Base-by-base conservation (phyloP, 345 rosid genomes). In the Eutrema japonicum region DNA sequence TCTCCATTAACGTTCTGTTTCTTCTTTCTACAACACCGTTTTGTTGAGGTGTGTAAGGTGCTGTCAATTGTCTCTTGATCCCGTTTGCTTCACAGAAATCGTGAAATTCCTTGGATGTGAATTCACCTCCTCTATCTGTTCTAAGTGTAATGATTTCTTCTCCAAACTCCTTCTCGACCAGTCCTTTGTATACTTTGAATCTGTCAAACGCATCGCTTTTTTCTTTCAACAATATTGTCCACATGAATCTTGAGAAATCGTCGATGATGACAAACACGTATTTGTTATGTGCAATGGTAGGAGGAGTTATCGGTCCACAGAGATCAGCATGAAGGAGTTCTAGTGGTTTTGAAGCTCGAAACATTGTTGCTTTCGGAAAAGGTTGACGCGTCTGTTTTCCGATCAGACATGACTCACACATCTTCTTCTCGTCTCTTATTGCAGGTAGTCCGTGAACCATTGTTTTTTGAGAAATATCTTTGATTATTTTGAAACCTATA, bases 61-160 rank as follows among this genome's bases (percentile, higher is more conserved):
- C 38, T 2, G 27, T 57, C 3, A 57, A 0, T 3, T 29, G 40
- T 13, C 41, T 30, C 0, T 5, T 57, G 62, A 57, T 57, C 1
- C 22, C 62, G 0, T 5, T 2, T 3, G 11, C 4, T 6, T 57
- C 62, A 13, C 62, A 57, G 10, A 57, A 57, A 3, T 8, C 12
- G 1, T 56, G 3, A 7, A 56, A 56, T 3, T 30, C 62, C 0
- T 3, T 7, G 7, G 62, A 56, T 0, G n/a, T 3, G n/a, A 56
- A 56, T 8, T 56, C 14, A 2, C 62, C 41, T 4, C 62, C 62
- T 6, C 62, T 56, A 4, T 56, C 62, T 2, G 62, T 56, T 16
- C 5, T n/a, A 10, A 56, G 29, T 0, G 62, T 56, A 6, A 30
- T 29, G 2, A 56, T 56, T 1, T 3, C 1, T 3, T 7, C 4